Conservation (phyloP, 139 green algal genomes). For the Haematococcus lacustris region DNA sequence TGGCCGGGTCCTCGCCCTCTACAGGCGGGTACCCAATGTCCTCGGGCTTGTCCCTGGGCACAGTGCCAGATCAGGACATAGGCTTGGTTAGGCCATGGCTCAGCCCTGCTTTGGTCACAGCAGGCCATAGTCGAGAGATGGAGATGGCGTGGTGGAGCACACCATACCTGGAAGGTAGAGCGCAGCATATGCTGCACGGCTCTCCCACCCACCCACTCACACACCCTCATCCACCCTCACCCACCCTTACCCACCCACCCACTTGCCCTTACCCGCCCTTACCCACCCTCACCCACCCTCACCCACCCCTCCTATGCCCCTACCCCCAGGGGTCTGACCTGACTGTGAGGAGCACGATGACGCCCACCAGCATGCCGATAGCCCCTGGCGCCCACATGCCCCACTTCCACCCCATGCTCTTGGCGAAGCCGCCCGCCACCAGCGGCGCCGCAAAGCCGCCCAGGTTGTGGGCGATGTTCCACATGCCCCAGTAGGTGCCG, state of each 20-base stretch:
- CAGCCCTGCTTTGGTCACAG: not conserved
- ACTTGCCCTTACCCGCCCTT: not conserved
- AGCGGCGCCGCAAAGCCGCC: constrained; percentile 89
- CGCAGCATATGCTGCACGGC: not conserved
- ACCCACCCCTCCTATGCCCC: not conserved
- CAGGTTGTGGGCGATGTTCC: constrained; percentile 93
- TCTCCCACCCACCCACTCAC: not conserved
- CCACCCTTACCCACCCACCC: no score
- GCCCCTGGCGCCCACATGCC: constrained; percentile 86
- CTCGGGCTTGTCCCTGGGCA: constrained; percentile 72
- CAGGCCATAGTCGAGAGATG: not conserved
- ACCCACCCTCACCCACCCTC: not conserved
- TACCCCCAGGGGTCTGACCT: constrained; percentile 8
- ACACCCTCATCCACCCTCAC: no score
- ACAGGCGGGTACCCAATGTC: constrained; percentile 67
- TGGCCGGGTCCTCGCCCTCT: constrained; percentile 46
- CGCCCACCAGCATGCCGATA: constrained; percentile 70
- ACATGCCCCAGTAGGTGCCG: constrained; percentile 81
- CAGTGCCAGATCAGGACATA: not conserved
- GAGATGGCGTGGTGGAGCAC: not conserved
- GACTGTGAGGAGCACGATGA: constrained; percentile 62
- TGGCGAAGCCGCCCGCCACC: constrained; percentile 79
- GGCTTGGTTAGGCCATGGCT: not conserved
- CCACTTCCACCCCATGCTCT: constrained; percentile 71
- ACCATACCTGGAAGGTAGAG: not conserved